Evolutionary conservation across 192 early-diverging fungal genomes (phyloP).

Genomic region (Umbelopsis isabellina): DNA sequence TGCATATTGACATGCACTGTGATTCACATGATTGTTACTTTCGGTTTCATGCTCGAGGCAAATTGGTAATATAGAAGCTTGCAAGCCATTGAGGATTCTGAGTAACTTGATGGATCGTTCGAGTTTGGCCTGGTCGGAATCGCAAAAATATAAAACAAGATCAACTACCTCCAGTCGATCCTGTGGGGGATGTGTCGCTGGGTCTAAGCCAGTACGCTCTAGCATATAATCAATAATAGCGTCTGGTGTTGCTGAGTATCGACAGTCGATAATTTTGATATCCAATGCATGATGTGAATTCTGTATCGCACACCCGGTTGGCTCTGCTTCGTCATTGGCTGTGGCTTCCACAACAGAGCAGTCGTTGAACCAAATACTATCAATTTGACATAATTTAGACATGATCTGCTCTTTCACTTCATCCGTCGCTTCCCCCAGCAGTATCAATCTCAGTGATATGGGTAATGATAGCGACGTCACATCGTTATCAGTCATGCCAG

Average conservation of each 20-base stretch:
- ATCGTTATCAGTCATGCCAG: neutral
- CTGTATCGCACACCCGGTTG: neutral
- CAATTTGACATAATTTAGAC: neutral
- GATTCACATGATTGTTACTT: neutral
- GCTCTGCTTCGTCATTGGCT: constrained; percentile 4
- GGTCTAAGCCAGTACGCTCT: neutral
- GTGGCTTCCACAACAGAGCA: neutral
- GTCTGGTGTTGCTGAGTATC: neutral
- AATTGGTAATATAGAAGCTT: neutral
- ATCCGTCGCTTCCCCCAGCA: constrained; percentile 9
- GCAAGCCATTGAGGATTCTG: neutral
- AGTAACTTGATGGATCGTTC: constrained; percentile 11
- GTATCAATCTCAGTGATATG: neutral
- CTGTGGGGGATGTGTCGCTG: neutral
- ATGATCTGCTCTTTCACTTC: neutral
- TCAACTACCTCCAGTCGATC: neutral
- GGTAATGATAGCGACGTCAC: neutral
- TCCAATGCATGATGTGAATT: constrained; percentile 2
- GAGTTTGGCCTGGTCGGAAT: neutral
- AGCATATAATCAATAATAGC: constrained; percentile 2
- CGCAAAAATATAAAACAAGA: neutral
- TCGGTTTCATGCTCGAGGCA: neutral
- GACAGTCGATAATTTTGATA: neutral
- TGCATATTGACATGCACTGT: neutral
- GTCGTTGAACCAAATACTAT: neutral